These are phyloP conservation scores for Starmerella bombicola DNA, from an alignment of 805 yeast genomes.

Conservation along the genomic window DNA sequence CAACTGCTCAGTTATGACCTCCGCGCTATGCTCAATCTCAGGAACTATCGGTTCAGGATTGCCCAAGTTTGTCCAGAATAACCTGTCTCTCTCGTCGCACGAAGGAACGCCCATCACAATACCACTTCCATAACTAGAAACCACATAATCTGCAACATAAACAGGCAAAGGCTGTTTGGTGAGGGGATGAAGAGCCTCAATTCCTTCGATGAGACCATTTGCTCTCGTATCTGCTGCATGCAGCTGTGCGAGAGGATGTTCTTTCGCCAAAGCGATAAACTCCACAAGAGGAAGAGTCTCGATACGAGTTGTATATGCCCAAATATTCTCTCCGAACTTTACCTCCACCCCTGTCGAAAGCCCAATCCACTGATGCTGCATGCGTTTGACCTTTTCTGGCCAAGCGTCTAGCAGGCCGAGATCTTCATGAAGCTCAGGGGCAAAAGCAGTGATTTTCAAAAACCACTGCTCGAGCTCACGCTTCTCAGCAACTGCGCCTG, in stretches of 20 bases:
- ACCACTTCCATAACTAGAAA: constrained; percentile 73
- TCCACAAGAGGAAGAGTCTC: constrained; percentile 80
- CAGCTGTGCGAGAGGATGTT: constrained; percentile 46
- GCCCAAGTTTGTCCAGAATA: constrained; percentile 56
- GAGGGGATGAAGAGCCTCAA: constrained; percentile 46
- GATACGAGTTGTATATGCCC: constrained; percentile 75
- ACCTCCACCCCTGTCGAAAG: constrained; percentile 70
- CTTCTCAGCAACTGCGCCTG: constrained; percentile 90
- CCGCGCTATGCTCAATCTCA: constrained; percentile 40
- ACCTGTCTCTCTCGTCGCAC: constrained; percentile 74
- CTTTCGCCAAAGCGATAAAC: constrained; percentile 62
- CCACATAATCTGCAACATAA: constrained; percentile 81
- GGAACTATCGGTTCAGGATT: constrained; percentile 28
- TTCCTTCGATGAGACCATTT: constrained; percentile 36
- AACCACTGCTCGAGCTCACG: constrained; percentile 82
- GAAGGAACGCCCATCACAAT: constrained; percentile 99
- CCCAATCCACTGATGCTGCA: constrained; percentile 95
- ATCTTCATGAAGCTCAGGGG: constrained; percentile 54
- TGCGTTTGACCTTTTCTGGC: constrained; percentile 79
- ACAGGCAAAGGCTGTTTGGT: constrained; percentile 46
- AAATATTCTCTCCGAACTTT: constrained; percentile 35
- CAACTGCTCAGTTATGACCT: constrained; percentile 36
- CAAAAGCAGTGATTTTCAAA: constrained; percentile 74
- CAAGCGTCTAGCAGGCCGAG: constrained; percentile 50
- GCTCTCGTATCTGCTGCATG: constrained; percentile 33